Conservation (phyloP, 2,329 filamentous ascomycete genomes). For the Aspergillus japonicus region DNA sequence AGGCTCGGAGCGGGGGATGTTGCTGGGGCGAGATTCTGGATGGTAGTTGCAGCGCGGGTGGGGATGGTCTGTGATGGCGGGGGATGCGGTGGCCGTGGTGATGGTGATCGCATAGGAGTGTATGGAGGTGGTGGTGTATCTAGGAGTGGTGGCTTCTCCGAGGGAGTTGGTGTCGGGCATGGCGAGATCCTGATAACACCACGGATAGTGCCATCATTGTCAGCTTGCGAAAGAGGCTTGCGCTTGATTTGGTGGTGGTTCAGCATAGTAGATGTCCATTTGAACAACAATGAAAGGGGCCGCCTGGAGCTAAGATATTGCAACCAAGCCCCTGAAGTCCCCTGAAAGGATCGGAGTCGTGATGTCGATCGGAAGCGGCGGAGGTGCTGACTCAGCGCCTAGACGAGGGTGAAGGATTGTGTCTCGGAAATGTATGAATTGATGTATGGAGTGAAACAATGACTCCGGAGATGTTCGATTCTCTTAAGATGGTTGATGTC, state of each 20-base stretch:
- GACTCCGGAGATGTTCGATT: too few relatives aligned
- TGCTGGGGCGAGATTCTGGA: background rate
- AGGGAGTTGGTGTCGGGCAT: background rate
- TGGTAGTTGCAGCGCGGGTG: background rate
- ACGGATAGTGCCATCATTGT: background rate
- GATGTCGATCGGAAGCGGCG: conserved; percentile 1
- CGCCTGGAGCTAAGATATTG: background rate
- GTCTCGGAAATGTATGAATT: too few relatives aligned
- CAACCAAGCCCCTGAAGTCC: background rate
- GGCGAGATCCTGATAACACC: background rate
- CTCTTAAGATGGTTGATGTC: too few relatives aligned
- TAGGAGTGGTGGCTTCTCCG: background rate
- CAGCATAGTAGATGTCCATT: background rate
- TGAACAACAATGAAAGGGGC: background rate
- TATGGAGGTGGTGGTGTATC: background rate
- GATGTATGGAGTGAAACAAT: too few relatives aligned
- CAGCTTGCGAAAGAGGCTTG: background rate
- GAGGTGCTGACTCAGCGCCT: background rate
- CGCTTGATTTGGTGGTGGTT: background rate
- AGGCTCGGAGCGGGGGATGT: background rate
- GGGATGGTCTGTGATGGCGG: background rate
- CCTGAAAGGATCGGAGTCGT: background rate
- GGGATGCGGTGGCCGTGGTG: background rate
- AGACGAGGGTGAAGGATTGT: background rate
- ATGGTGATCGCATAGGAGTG: background rate